Evolutionary conservation across 2,329 filamentous ascomycete species (phyloP).

Genomic region (Claviceps lovelessii): DNA sequence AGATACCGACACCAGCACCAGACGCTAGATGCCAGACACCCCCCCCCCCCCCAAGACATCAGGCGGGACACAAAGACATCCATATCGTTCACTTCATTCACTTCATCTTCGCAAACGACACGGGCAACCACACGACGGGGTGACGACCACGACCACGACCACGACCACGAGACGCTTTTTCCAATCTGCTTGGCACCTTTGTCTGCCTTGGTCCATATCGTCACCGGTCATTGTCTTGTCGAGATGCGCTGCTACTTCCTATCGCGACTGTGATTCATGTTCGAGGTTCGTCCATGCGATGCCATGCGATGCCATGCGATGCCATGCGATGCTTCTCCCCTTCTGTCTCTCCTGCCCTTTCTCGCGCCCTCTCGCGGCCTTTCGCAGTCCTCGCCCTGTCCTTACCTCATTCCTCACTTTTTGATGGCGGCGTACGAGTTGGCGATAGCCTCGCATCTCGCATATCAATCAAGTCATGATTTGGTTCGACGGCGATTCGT

Average conservation of each 20-base stretch:
- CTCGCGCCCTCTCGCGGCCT: neutral
- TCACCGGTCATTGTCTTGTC: neutral
- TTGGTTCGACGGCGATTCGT: too few species aligned
- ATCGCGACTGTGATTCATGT: neutral
- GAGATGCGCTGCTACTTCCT: slow-evolving; percentile 2
- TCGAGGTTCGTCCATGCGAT: slow-evolving; percentile 2
- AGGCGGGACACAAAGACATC: too few species aligned
- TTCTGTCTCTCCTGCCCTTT: neutral
- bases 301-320: neutral
- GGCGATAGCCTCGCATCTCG: neutral
- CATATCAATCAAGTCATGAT: too few species aligned
- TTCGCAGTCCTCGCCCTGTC: neutral
- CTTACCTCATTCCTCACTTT: neutral
- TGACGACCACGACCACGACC: neutral
- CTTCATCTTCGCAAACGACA: too few species aligned
- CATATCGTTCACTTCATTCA: too few species aligned
- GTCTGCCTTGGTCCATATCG: neutral
- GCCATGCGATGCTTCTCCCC: too few species aligned
- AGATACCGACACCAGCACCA: neutral
- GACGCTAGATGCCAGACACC: too few species aligned
- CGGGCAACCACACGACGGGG: too few species aligned
- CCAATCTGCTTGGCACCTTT: neutral
- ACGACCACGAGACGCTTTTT: neutral
- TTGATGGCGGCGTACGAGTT: neutral
- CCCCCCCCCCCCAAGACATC: too few species aligned